A percentile compares a stretch with the other conserved stretches of the same genome.
Conservation (phyloP, 2,329 filamentous ascomycete genomes). For the Fusarium avenaceum region DNA sequence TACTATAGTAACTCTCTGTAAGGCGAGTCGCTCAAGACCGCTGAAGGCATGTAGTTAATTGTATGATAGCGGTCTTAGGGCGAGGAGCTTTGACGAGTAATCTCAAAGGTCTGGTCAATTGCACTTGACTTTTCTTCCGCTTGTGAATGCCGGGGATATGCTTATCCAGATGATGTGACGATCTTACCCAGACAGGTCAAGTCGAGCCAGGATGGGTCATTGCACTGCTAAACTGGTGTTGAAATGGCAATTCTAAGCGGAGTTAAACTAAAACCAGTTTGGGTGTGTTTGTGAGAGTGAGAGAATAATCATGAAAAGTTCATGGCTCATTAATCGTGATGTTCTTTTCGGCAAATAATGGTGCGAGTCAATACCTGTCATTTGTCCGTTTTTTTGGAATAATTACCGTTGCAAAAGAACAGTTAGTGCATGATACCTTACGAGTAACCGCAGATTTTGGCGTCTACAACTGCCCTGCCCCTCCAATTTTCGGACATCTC, state of each 20-base stretch:
- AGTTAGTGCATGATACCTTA: too few relatives aligned
- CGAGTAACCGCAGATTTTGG: background rate
- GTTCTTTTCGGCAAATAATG: background rate
- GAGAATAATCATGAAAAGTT: background rate
- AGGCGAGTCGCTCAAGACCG: too few relatives aligned
- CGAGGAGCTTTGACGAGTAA: background rate
- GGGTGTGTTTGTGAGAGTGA: conserved; percentile 6
- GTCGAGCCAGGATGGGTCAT: background rate
- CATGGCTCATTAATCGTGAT: too few relatives aligned
- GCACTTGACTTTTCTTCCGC: background rate
- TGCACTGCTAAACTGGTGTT: background rate
- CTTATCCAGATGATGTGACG: background rate
- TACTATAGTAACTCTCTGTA: too few relatives aligned
- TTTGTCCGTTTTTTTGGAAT: background rate
- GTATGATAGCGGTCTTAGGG: too few relatives aligned
- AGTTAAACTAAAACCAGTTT: conserved; percentile 9
- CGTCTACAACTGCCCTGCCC: conserved; percentile 22
- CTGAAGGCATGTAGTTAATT: too few relatives aligned
- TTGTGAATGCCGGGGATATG: conserved; percentile 3
- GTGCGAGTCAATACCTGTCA: background rate
- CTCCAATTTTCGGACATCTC: conserved; percentile 9
- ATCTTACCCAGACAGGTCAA: conserved; percentile 7
- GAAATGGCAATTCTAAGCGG: conserved; percentile 19
- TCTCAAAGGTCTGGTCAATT: background rate
- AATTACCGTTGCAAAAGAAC: background rate